Percentiles rank a stretch among this genome's conserved stretches.
Evolutionary conservation across 441 rosid species (phyloP).

Genomic region (Eruca vesicaria): DNA sequence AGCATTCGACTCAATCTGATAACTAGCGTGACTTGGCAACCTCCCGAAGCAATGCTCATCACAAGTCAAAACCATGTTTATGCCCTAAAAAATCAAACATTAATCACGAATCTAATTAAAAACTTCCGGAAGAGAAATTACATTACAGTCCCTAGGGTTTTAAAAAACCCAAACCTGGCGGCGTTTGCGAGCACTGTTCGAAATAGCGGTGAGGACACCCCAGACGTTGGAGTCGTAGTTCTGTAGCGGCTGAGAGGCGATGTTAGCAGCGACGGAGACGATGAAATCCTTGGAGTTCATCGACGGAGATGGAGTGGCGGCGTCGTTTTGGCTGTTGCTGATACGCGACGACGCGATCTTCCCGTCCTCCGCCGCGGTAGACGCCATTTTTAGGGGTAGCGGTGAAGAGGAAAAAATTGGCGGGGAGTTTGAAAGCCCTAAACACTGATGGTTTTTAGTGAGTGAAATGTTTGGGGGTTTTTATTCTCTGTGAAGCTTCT

Average conservation of each 20-base stretch:
- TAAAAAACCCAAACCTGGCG: conserved; percentile 48
- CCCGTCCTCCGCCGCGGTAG: conserved; percentile 47
- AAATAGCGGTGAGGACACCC: conserved; percentile 94
- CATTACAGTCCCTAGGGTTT: neutral
- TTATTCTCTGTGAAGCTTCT: conserved; percentile 21
- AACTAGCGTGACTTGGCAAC: conserved; percentile 52
- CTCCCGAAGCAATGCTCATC: conserved; percentile 82
- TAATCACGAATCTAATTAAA: neutral
- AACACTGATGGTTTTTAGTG: conserved; percentile 1
- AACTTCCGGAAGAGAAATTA: neutral
- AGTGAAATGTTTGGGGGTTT: neutral
- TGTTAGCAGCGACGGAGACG: conserved; percentile 56
- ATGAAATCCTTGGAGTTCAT: conserved; percentile 50
- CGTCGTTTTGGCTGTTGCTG: conserved; percentile 31
- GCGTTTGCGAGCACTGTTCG: conserved; percentile 77
- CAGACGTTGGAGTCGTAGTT: conserved; percentile 70
- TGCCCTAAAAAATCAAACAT: conserved; percentile 54
- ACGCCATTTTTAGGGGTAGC: conserved; percentile 19
- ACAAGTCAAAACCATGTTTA: conserved; percentile 66
- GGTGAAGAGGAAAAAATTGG: conserved; percentile 34
- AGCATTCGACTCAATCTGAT: conserved; percentile 67
- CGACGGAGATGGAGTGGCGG: conserved; percentile 42
- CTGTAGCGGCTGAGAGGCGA: conserved; percentile 71
- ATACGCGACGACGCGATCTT: conserved; percentile 36
- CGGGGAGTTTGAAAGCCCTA: conserved; percentile 60